Base-by-base conservation (phyloP, 345 rosid species). In the Abelmoschus esculentus region DNA sequence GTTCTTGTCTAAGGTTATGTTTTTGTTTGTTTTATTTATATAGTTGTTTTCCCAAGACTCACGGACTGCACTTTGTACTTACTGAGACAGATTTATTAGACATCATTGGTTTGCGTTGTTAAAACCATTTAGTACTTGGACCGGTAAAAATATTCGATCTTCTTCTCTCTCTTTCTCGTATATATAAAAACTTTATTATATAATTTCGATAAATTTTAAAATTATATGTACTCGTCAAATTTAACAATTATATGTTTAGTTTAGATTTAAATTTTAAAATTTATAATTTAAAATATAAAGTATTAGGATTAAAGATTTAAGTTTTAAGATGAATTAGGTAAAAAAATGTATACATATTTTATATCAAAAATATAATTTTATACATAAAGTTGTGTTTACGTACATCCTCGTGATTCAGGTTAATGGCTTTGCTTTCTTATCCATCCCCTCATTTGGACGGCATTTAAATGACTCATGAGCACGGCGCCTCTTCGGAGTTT, bases 371-470 rank as follows among this genome's bases (percentile, higher is more conserved):
- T 22, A 0, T 22, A 22, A 22, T 22, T 1, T 1, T 22, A 29
- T 29, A 29, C 3, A 34, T 61, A 7, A 3, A 34, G 2, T 1
- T 36, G 2, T 2, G 8, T 6, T 32, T 14, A 29, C 6, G 0
- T 19, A 12, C 22, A 38, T 15, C 22, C 15, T 66, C 69, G 69
- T 66, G 69, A 66, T 28, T 28, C 40, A 47, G 56, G 40, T 47
- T 7, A 47, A 47, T 47, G 40, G 40, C 8, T 26, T 13, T 34
- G 13, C 47, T 44, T 32, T 44, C 53, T 64, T 64, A 44, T 46
- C 56, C 69, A 46, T 66, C 40, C 47, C 67, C 47, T n/a, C 17
- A 44, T 64, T 64, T 64, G 36, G 54, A 44, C 54, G 55, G 56
- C 69, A 46, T 66, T 66, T 46, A 47, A 26, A 28, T 47, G 4